Base-by-base conservation (phyloP, 2,329 filamentous ascomycete genomes). In the Xylaria digitata region DNA sequence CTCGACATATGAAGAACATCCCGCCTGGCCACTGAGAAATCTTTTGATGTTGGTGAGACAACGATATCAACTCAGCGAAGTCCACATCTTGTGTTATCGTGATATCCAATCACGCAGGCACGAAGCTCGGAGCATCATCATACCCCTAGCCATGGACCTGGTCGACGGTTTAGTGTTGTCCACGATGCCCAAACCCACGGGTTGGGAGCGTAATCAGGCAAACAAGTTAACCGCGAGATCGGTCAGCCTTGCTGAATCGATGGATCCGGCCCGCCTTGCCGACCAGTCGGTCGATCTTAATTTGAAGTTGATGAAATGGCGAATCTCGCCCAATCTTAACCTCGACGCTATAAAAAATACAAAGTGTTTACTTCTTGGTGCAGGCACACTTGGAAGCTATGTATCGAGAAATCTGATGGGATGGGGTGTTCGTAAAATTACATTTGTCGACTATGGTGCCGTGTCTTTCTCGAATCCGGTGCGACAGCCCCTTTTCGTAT, bases 381-480 rank as follows among this genome's bases (percentile, higher is more conserved):
- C 96, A 0, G 96, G 96, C 15, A 99, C 96, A 0, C 84, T 99
- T 1, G 96, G 96, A 8, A 94, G 93, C 67, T 98, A 98, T 76
- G 94, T 99, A 21, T 93, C 94, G 11, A 87, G 96, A 59, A 96
- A 94, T 67, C 80, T 99, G 46, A 90, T 98, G 85, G 96, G 93
- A 1, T 99, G 96, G 96, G 96, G 96, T 13, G 94, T 98, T 11
- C 88, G 92, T 26, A 96, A 96, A 77, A 95, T 99, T 72, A 97
- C 94, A 0, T 97, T 99, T 77, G 89, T 99, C 69, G 96, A 99
- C 80, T 97, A 97, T 74, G 96, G 92, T 11, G 88, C 86, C 4
- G 95, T 99, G 40, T 97, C 94, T 6, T 99, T 94, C 78, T 98
- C 95, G 1, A 99, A 99, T 75, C 96, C 96, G 0, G 96, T 98